phyloP scores from a whole-genome alignment of 768 basidiomycete genomes.

The Daedalea quercina region DNA sequence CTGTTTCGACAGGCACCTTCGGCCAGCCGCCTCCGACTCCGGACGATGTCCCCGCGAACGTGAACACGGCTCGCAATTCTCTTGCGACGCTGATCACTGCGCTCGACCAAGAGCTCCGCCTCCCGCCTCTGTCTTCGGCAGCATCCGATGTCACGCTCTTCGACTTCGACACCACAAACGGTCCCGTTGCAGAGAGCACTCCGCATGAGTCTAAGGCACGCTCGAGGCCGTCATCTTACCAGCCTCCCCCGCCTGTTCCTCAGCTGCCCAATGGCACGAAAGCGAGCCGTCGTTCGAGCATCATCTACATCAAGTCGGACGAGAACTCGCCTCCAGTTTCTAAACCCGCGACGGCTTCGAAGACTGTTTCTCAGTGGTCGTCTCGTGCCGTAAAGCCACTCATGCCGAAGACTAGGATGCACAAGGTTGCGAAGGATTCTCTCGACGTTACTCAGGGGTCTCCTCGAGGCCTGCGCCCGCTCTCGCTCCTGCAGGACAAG shows the following conservation, averaged over 20 bases:
- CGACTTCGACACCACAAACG: conserved; percentile 30
- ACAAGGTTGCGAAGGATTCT: conserved; percentile 32
- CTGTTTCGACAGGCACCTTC: conserved; percentile 11
- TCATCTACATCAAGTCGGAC: conserved; percentile 60
- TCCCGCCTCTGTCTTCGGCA: conserved; percentile 39
- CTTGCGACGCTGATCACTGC: conserved; percentile 34
- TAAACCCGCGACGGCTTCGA: conserved; percentile 4
- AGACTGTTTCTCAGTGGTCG: conserved; percentile 19
- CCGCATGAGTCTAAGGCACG: conserved; percentile 41
- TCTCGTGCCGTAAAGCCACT: conserved; percentile 39
- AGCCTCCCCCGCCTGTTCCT: conserved; percentile 20
- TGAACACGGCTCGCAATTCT: conserved; percentile 48
- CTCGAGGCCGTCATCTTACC: conserved; percentile 16
- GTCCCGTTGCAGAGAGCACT: conserved; percentile 57
- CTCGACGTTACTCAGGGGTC: conserved; percentile 12
- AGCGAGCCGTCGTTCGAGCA: conserved; percentile 44
- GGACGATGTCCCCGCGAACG: conserved; percentile 42
- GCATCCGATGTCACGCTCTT: conserved; percentile 59
- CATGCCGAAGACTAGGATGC: conserved; percentile 46
- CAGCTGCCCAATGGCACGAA: conserved; percentile 13
- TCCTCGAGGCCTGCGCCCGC: conserved; percentile 47
- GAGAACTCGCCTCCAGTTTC: conserved; percentile 23
- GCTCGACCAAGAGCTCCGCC: conserved; percentile 22
- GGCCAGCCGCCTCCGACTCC: conserved; percentile 37
- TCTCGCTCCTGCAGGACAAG: conserved; percentile 58